Conservation (phyloP, 495 filamentous ascomycete genomes). For the Aspergillus saccharolyticus region DNA sequence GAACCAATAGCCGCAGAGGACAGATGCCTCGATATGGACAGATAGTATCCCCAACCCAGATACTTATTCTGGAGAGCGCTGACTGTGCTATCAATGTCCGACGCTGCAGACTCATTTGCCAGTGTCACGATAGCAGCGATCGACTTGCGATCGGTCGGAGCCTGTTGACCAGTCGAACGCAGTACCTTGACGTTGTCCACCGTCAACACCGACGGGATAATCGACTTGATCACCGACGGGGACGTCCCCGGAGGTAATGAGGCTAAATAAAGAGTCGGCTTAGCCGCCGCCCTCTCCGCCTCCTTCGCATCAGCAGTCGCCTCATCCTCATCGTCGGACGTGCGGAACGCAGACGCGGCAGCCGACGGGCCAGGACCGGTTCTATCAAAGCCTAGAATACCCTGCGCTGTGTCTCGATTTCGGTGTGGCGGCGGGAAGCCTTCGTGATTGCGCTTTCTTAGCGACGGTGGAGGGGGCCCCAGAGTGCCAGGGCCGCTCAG, state of each 20-base stretch:
- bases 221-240: slow-evolving; percentile 63
- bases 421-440: slow-evolving; percentile 35
- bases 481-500: slow-evolving; percentile 75
- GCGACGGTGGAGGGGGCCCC: slow-evolving; percentile 54
- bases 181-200: slow-evolving; percentile 77
- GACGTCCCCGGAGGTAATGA: slow-evolving; percentile 62
- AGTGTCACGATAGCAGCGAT: slow-evolving; percentile 79
- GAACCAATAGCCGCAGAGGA: slow-evolving; percentile 71
- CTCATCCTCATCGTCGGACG: slow-evolving; percentile 50
- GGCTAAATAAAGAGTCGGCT: slow-evolving; percentile 78
- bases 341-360: slow-evolving; percentile 44
- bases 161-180: slow-evolving; percentile 49
- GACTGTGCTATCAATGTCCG: slow-evolving; percentile 78
- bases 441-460: slow-evolving; percentile 50
- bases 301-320: slow-evolving; percentile 41
- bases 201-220: slow-evolving; percentile 61
- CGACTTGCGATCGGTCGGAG: slow-evolving; percentile 65
- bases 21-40: slow-evolving; percentile 74
- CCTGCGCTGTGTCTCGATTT: slow-evolving; percentile 38
- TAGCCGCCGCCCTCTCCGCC: slow-evolving; percentile 70
- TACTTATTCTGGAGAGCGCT: slow-evolving; percentile 79
- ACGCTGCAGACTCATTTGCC: slow-evolving; percentile 75
- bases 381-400: slow-evolving; percentile 55
- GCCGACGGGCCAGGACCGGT: slow-evolving; percentile 31
- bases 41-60: slow-evolving; percentile 79